Base-by-base conservation (phyloP, 306 rosid genomes). In the Clitoria ternatea region DNA sequence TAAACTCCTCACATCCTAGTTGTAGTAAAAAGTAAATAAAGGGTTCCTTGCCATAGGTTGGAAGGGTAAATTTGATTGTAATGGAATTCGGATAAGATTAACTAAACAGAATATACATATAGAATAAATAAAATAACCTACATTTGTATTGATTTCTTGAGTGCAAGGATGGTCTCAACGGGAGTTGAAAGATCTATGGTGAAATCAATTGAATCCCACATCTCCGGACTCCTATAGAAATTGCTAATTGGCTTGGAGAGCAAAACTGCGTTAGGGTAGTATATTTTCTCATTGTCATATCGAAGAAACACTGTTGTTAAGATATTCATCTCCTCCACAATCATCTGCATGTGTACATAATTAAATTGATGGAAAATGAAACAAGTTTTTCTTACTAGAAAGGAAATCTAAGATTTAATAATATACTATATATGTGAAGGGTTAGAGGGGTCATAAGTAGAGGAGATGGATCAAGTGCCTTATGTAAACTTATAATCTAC, bases 281-380 rank as follows among this genome's bases (percentile, higher is more conserved):
- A 84, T 36, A 84, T 71, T 60, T 84, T 84, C 77, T 81, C 85
- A 32, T 84, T 84, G 81, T 84, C 88, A 56, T 84, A 78, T 45
- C 88, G 77, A 42, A 84, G 85, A 61, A 84, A 84, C 29, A 84
- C 88, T 2, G 88, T 84, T 30, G 88, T 77, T 75, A 80, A 74
- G 20, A 84, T 80, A 66, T 84, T 84, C 88, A 84, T 84, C 70
- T 84, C 88, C 54, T 84, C 88, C 74, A 84, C 88, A 47, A 61
- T 75, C 88, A 84, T 84, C 85, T 81, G 81, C 6, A 44, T 15
- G 7, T 64, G 33, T 19, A 35, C 12, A 23, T 0, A 12, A 54
- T 29, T 65, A 39, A 64, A 26, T 45, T 30, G 10, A 13, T 13
- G 2, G 3, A 54, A 54, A 54, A 26, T 13, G 1, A 64, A 64